Base-by-base conservation (phyloP, 179 eudicot genomes). In the Carnegiea gigantea region DNA sequence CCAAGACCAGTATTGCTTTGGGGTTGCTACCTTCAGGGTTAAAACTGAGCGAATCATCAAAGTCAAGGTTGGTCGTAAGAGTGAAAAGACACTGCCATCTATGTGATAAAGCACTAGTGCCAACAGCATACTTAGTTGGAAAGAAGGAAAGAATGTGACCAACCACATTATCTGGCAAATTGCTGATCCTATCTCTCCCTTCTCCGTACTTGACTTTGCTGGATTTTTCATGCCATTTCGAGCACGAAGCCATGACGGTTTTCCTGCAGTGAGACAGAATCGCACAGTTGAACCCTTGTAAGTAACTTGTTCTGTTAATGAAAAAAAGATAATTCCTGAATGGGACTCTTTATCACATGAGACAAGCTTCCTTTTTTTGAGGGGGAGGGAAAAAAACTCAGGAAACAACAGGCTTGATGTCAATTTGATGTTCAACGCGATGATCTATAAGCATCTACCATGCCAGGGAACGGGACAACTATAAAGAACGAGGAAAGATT, bases 31-130 rank as follows among this genome's bases (percentile, higher is more conserved):
- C 8, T 28, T 5, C 7, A 33, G 53, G 33, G 44, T 59, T 24
- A 38, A 75, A 67, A n/a, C 44, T 21, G 15, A 67, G 17, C 4
- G 65, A 1, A 20, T 70, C 83, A 26, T 80, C 82, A 38, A 84
- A 77, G 60, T 80, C 83, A 11, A 80, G 17, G 36, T 60, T 77
- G 48, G 70, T 33, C 43, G 79, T 13, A 8, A 18, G 49, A 51
- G 59, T 84, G 64, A 75, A 84, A 26, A 65, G 59, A 67, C 81
- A 40, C 26, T 30, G 43, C 87, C 87, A 84, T 81, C 77, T 65
- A 24, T 28, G 49, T 1, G 84, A 81, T n/a, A 84, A 76, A 81
- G 78, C 53, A 62, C 84, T 78, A 12, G 77, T 81, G 2, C 79
- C 57, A 28, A 84, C 82, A 0, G 79, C 86, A 73, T 44, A 23